Percentiles rank a stretch among this genome's conserved stretches.
phyloP scores from a whole-genome alignment of 805 yeast species.

The Teunomyces barrocoloradensis region DNA sequence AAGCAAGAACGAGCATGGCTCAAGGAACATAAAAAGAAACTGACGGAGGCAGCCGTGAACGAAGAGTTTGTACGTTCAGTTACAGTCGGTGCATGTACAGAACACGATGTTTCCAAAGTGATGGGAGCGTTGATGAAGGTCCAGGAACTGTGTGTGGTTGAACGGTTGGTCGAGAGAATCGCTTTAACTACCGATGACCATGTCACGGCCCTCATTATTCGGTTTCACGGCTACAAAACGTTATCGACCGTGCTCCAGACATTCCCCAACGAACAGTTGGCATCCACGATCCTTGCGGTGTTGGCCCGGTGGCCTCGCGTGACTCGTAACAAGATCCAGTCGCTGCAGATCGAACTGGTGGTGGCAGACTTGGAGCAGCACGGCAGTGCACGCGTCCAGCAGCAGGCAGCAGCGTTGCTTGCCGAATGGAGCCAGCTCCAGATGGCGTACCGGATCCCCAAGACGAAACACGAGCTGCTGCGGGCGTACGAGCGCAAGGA shows the following conservation, averaged over 20 bases:
- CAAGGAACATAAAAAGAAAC: slow-evolving; percentile 51
- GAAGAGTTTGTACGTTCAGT: slow-evolving; percentile 63
- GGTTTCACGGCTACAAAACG: slow-evolving; percentile 85
- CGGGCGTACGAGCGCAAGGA: slow-evolving; percentile 18
- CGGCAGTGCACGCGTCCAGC: slow-evolving; percentile 24
- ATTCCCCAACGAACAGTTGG: slow-evolving; percentile 32
- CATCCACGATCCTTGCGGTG: slow-evolving; percentile 52
- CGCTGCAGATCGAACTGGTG: slow-evolving; percentile 67
- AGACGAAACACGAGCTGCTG: slow-evolving; percentile 30
- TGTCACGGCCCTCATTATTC: slow-evolving; percentile 59
- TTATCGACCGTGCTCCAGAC: slow-evolving; percentile 58
- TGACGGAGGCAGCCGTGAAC: slow-evolving; percentile 57
- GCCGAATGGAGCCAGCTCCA: slow-evolving; percentile 70
- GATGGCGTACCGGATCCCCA: slow-evolving; percentile 84
- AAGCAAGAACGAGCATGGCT: slow-evolving; percentile 72
- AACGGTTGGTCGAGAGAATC: slow-evolving; percentile 67
- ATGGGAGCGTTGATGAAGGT: slow-evolving; percentile 80
- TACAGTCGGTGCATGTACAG: slow-evolving; percentile 46
- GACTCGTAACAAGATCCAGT: slow-evolving; percentile 73
- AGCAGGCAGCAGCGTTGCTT: slow-evolving; percentile 45
- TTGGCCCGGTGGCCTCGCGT: slow-evolving; percentile 54
- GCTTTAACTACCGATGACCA: slow-evolving; percentile 48
- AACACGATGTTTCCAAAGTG: slow-evolving; percentile 69
- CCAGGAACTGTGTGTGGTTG: slow-evolving; percentile 62
- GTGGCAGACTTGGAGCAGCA: slow-evolving; percentile 43